Conservation (phyloP, 768 basidiomycete genomes). For the Trametes villosa region DNA sequence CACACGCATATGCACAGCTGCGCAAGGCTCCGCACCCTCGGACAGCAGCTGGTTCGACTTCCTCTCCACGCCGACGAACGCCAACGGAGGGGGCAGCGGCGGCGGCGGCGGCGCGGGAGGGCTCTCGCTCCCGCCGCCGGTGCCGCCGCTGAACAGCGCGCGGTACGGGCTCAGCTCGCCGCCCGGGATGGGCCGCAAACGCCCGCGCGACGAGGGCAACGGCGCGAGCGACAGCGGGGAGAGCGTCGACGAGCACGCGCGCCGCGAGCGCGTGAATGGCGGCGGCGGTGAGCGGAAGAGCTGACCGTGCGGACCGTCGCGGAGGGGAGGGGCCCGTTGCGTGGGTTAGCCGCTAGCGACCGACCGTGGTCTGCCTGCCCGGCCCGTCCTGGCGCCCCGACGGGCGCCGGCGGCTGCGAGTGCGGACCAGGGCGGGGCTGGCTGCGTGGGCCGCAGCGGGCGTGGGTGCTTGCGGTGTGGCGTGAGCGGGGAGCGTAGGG, state of each 20-base stretch:
- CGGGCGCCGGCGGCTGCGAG: background rate
- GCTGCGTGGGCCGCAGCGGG: background rate
- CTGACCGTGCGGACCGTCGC: background rate
- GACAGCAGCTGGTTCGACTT: slow-evolving; percentile 28
- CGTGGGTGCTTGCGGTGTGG: background rate
- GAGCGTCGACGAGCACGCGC: background rate
- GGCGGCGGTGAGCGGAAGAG: slow-evolving; percentile 9
- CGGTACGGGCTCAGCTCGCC: slow-evolving; percentile 19
- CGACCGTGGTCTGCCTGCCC: background rate
- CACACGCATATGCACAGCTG: background rate
- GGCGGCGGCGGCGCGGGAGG: background rate
- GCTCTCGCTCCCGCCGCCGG: slow-evolving; percentile 17
- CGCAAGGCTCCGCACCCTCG: slow-evolving; percentile 11
- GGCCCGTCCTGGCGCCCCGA: background rate
- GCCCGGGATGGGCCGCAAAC: slow-evolving; percentile 22
- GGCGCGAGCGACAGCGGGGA: slow-evolving; percentile 16
- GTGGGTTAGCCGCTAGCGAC: background rate
- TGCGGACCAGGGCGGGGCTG: background rate
- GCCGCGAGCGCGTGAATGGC: slow-evolving; percentile 1
- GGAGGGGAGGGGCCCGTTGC: background rate
- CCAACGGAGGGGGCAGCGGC: background rate
- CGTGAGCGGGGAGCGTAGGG: background rate
- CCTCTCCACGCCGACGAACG: slow-evolving; percentile 11
- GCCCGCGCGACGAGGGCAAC: slow-evolving; percentile 25
- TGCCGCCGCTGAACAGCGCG: slow-evolving; percentile 23